Evolutionary conservation across 805 yeast species (phyloP), one percentile per base, ranked within the genome.

Genomic region (Tetrapisispora arboricola): DNA sequence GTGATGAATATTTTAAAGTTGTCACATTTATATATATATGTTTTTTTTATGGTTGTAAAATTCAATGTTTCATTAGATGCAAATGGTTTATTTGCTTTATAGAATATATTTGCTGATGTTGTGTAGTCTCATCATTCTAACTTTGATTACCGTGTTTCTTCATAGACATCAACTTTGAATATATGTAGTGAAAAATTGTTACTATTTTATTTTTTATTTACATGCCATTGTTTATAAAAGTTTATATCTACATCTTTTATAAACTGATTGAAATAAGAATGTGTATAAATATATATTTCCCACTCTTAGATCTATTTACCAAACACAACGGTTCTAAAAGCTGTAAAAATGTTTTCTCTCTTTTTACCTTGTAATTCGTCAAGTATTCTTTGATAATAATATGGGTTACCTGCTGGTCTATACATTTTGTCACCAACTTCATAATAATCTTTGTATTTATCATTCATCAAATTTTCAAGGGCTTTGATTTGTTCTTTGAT

Each of bases 371-470:
- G 68, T 32, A 87, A 72, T 57, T 85, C 94, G 21, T 71, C 68
- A 61, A 80, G 49, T 40, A 87, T 68, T 53, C 92, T 71, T 31
- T 70, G 73, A 54, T 87, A 87, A 56, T 87, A 87, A 36, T 70
- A 60, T 2, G 94, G 86, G 60, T 85, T 84, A 2, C 95, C 95
- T 53, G 80, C 78, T n/a, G 96, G 96, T 49, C 61, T 68, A 52
- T 75, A 61, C 48, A 87, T 61, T 55, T 81, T 81, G 33, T 76
- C 81, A 42, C 78, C 78, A 27, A 78, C 71, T 45, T 72, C 67
- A 57, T 83, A 84, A 53, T 76, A 76, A 44, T 73, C 72, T 51
- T 67, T 70, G 66, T 78, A 78, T 53, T 78, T 78, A 55, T 78
- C 79, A 42, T 70, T 72, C 43, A 71, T 70, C 43, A 81, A 60